These are phyloP conservation scores for Yarrowia sp. DNA, from an alignment of 805 yeast genomes.

Conservation along the genomic window DNA sequence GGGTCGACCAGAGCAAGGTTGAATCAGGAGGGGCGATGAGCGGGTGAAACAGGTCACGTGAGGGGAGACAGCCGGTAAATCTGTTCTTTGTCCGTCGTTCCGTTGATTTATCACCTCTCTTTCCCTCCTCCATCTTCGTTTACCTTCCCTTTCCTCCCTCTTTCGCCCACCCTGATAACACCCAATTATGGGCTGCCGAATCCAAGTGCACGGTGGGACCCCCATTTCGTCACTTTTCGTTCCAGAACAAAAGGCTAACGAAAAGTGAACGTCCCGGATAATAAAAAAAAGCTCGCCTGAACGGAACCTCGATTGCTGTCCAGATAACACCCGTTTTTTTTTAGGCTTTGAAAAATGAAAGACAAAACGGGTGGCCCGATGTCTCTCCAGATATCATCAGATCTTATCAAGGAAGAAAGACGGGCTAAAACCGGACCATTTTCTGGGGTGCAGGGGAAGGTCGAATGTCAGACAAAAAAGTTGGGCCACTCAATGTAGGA, in stretches of 20 bases:
- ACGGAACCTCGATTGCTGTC: background rate
- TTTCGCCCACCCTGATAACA: conserved; percentile 8
- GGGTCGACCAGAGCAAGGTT: conserved; percentile 22
- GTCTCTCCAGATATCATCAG: background rate
- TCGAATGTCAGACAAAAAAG: too few species aligned
- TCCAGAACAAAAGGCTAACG: background rate
- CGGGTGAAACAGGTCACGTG: background rate
- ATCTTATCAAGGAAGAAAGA: too few species aligned
- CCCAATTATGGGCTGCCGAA: background rate
- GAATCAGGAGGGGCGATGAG: background rate
- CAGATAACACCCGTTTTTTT: background rate
- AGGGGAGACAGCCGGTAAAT: too few species aligned
- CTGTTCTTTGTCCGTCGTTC: too few species aligned
- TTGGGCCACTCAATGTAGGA: too few species aligned
- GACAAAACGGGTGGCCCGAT: background rate
- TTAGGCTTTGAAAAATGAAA: conserved; percentile 2
- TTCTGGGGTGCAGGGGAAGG: too few species aligned
- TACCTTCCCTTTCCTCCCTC: background rate
- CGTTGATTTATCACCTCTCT: too few species aligned
- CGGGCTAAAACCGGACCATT: too few species aligned
- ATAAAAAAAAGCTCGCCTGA: background rate
- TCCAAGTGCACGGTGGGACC: too few species aligned
- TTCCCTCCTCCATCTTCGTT: background rate
- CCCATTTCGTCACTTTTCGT: too few species aligned
- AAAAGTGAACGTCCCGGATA: background rate